phyloP scores from a whole-genome alignment of 1,139 yeast species.

The Suhomyces terraborum region DNA sequence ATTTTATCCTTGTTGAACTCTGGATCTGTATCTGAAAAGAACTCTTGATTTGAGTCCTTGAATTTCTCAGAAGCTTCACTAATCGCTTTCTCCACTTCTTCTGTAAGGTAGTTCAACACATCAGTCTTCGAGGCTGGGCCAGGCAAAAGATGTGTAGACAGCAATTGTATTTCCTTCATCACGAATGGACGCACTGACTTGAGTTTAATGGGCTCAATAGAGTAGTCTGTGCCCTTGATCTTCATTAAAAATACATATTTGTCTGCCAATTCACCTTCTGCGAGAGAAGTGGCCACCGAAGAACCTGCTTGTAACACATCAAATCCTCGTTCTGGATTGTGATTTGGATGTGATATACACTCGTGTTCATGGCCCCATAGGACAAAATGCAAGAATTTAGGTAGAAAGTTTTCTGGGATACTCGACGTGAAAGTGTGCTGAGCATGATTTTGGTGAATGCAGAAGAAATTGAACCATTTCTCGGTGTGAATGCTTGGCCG shows the following conservation, averaged over 20 bases:
- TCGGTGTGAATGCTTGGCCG: constrained; percentile 62
- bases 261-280: constrained; percentile 78
- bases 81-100: constrained; percentile 69
- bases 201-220: constrained; percentile 65
- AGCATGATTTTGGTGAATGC: constrained; percentile 89
- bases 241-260: constrained; percentile 75
- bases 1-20: constrained; percentile 17
- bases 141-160: constrained; percentile 55
- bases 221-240: constrained; percentile 59
- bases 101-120: constrained; percentile 60
- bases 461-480: constrained; percentile 81
- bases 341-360: constrained; percentile 71
- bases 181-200: constrained; percentile 82
- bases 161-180: constrained; percentile 63
- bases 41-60: constrained; percentile 38
- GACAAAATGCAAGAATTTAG: constrained; percentile 75
- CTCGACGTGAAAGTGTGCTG: constrained; percentile 81
- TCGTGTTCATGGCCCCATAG: constrained; percentile 99
- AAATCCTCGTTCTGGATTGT: constrained; percentile 69
- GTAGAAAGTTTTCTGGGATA: constrained; percentile 82
- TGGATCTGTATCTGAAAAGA: constrained; percentile 22
- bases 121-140: constrained; percentile 65
- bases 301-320: constrained; percentile 92
- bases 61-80: constrained; percentile 57
- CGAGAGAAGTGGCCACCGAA: constrained; percentile 86